Conservation (phyloP, 495 filamentous ascomycete species). For the Tuber calosporum region DNA sequence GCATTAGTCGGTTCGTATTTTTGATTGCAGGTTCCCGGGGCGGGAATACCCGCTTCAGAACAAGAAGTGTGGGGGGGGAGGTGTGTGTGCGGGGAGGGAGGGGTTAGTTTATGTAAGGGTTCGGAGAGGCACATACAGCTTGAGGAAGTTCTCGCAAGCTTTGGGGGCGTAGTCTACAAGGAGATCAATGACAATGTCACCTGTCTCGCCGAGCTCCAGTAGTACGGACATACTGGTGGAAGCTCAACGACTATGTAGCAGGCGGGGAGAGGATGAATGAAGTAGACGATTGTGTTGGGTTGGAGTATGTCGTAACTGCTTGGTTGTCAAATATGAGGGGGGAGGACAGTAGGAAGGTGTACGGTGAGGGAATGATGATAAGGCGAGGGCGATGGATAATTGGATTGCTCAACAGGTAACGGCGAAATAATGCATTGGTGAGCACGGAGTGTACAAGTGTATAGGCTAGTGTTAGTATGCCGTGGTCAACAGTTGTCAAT, state of each 20-base stretch:
- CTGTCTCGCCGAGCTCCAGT: constrained; percentile 73
- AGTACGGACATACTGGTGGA: constrained; percentile 60
- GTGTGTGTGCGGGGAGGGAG: not conserved
- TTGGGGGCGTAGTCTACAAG: constrained; percentile 78
- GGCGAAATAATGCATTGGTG: not conserved
- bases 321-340: not conserved
- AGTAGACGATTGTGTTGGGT: not conserved
- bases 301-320: not conserved
- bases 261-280: not conserved
- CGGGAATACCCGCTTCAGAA: not conserved
- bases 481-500: not conserved
- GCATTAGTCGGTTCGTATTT: constrained; percentile 20
- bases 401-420: not conserved
- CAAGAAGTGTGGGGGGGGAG: constrained; percentile 21
- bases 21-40: constrained; percentile 28
- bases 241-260: not conserved
- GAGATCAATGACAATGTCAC: constrained; percentile 89
- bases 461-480: not conserved
- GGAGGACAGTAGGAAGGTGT: not conserved
- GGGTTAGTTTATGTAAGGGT: not conserved
- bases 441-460: not conserved
- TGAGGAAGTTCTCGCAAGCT: constrained; percentile 90
- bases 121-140: constrained; percentile 51
- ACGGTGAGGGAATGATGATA: not conserved
- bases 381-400: not conserved